phyloP scores from a whole-genome alignment of 108 stramenopile genomes.

The Fragilariopsis cylindrus region DNA sequence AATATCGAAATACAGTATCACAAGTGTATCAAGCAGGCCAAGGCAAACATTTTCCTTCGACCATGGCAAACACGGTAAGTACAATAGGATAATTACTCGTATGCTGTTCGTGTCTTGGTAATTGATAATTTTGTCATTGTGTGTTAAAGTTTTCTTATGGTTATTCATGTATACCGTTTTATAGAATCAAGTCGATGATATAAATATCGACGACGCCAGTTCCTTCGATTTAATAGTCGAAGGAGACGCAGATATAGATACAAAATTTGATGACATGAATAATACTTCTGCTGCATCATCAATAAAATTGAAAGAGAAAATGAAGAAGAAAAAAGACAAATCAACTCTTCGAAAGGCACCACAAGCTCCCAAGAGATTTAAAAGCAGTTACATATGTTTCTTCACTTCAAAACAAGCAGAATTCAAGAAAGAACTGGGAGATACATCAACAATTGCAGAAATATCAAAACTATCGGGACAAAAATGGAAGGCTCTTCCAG shows the following conservation, averaged over 20 bases:
- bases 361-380: slow-evolving; percentile 67
- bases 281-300: neutral
- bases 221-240: no score
- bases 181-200: no score
- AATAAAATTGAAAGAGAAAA: neutral
- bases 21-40: no score
- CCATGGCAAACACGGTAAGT: no score
- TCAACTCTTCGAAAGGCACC: slow-evolving; percentile 42
- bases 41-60: no score
- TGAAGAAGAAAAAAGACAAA: slow-evolving; percentile 27
- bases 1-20: no score
- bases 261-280: neutral
- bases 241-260: neutral
- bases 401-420: slow-evolving; percentile 53
- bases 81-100: no score
- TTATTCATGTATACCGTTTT: no score
- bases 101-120: no score
- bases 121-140: no score
- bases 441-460: slow-evolving; percentile 44
- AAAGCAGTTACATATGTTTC: slow-evolving; percentile 62
- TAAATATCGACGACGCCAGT: no score
- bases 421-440: slow-evolving; percentile 58
- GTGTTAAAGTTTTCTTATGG: no score
- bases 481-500: slow-evolving; percentile 43
- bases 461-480: slow-evolving; percentile 52